phyloP scores from a whole-genome alignment of 2,329 filamentous ascomycete species.

The Penicillium italicum region DNA sequence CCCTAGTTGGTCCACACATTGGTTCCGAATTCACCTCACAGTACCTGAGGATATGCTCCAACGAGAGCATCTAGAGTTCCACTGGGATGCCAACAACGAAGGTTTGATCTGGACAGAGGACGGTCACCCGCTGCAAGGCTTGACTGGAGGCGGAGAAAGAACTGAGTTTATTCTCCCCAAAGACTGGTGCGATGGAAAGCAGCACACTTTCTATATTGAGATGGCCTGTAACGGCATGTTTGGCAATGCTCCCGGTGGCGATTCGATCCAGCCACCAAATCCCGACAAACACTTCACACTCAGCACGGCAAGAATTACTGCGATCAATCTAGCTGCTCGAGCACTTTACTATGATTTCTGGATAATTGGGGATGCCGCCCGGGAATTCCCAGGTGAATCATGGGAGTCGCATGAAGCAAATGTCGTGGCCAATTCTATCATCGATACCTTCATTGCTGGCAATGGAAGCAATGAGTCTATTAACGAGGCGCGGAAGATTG shows the following conservation, averaged over 20 bases:
- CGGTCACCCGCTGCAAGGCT: slow-evolving; percentile 83
- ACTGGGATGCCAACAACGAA: slow-evolving; percentile 94
- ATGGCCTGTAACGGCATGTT: slow-evolving; percentile 99
- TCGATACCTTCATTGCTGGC: slow-evolving; percentile 81
- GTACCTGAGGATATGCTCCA: slow-evolving; percentile 69
- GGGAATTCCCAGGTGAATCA: slow-evolving; percentile 83
- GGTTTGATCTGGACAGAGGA: slow-evolving; percentile 90
- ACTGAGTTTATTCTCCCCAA: slow-evolving; percentile 87
- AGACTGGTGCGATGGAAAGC: slow-evolving; percentile 74
- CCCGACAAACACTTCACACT: slow-evolving; percentile 80
- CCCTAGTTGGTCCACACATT: slow-evolving; percentile 95
- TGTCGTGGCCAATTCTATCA: slow-evolving; percentile 79
- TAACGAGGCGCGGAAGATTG: slow-evolving; percentile 74
- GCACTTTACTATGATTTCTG: slow-evolving; percentile 88
- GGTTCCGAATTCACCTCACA: slow-evolving; percentile 82
- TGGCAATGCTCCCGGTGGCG: slow-evolving; percentile 80
- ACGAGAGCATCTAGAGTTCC: slow-evolving; percentile 84
- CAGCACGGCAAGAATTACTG: slow-evolving; percentile 75
- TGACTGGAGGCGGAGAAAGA: slow-evolving; percentile 85
- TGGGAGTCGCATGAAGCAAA: slow-evolving; percentile 87
- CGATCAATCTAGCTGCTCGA: slow-evolving; percentile 79
- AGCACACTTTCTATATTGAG: slow-evolving; percentile 90
- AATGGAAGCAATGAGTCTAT: slow-evolving; percentile 70
- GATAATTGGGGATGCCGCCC: slow-evolving; percentile 88
- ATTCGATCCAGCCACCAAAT: slow-evolving; percentile 81